Evolutionary conservation across 2,329 filamentous ascomycete genomes (phyloP).

Genomic region (Cylindrodendrum hubeiense): DNA sequence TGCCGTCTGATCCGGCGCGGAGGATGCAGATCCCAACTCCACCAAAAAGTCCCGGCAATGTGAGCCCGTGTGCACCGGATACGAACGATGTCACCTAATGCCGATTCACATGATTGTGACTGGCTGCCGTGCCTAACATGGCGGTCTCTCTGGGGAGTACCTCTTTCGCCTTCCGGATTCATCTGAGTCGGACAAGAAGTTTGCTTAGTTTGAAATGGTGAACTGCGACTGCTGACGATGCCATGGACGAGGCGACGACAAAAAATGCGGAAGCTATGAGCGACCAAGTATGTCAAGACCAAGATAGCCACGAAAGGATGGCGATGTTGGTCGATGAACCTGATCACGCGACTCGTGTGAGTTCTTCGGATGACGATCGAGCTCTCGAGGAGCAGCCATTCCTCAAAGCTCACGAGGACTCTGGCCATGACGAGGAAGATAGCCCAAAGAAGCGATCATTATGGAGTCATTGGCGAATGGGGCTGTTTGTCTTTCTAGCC

Average conservation of each 20-base stretch:
- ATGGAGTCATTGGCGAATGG: constrained; percentile 27
- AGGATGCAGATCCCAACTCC: constrained; percentile 2
- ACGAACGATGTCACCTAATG: constrained; percentile 1
- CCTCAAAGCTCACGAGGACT: neutral
- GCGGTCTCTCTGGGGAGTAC: neutral
- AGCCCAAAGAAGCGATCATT: neutral
- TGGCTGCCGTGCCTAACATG: neutral
- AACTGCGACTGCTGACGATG: constrained; percentile 8
- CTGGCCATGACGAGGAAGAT: neutral
- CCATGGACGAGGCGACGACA: constrained; percentile 16
- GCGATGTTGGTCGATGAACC: neutral
- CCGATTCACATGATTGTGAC: neutral
- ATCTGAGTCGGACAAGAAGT: neutral
- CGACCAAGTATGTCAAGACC: neutral
- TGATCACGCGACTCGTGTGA: constrained; percentile 1
- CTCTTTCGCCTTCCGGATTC: neutral
- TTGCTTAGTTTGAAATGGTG: neutral
- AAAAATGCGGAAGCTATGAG: constrained; percentile 13
- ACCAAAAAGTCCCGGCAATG: constrained; percentile 3
- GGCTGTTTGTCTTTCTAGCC: constrained; percentile 37
- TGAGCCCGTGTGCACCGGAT: neutral
- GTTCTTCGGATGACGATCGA: constrained; percentile 15
- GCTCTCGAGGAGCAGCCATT: constrained; percentile 26
- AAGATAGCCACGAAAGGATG: neutral
- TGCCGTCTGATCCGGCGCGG: constrained; percentile 39